Percentiles rank a stretch among this genome's conserved stretches.
Conservation (phyloP, 768 basidiomycete species). For the Podaxis sp. region DNA sequence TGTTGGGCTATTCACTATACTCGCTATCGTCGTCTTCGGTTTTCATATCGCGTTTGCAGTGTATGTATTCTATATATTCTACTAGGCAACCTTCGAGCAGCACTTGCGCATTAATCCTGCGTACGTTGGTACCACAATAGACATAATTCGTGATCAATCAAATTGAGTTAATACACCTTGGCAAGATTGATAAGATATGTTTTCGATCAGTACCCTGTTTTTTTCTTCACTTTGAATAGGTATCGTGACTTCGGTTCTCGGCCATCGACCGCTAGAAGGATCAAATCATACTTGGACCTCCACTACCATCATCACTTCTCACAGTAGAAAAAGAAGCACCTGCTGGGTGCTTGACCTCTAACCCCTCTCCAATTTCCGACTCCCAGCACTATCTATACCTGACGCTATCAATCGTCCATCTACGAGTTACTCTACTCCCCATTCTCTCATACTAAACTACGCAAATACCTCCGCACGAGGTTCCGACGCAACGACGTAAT, state of each 20-base stretch:
- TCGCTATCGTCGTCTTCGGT: neutral
- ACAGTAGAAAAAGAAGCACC: neutral
- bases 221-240: neutral
- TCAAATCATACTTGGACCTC: neutral
- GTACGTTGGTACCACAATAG: too few species aligned
- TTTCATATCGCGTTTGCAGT: neutral
- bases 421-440: neutral
- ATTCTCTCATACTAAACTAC: neutral
- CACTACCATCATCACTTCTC: neutral
- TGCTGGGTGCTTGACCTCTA: neutral
- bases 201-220: neutral
- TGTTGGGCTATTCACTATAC: neutral
- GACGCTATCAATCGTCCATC: neutral
- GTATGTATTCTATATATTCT: conserved; percentile 8
- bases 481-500: neutral
- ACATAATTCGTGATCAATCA: neutral
- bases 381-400: neutral
- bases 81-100: neutral
- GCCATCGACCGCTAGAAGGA: neutral
- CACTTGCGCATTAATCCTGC: neutral
- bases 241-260: conserved; percentile 1
- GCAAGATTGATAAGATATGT: conserved; percentile 3
- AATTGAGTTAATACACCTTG: neutral
- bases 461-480: neutral
- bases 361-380: neutral